Base-by-base conservation (phyloP, 805 yeast species). In the Candida schatavii region DNA sequence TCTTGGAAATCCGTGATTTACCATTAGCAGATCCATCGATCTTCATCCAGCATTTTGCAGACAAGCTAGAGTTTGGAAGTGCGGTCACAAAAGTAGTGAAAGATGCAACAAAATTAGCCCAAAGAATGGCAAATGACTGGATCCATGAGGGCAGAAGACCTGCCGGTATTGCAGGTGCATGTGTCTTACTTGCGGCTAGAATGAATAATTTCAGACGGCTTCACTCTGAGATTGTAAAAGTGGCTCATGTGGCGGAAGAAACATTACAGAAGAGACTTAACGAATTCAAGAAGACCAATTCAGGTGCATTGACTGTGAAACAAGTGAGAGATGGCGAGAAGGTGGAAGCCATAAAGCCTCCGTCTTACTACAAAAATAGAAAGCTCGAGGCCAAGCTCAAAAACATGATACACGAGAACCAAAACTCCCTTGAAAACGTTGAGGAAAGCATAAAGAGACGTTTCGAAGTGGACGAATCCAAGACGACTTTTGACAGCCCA, bases 151-250 rank as follows among this genome's bases (percentile, higher is more conserved):
- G 99, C 20, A 77, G 99, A 57, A 75, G 98, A 47, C 99, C 99
- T 0, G 98, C 99, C 0, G 99, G 99, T 54, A 80, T 93, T 41
- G 99, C 99, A 0, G 99, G 98, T 18, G 99, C 99, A 0, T 89
- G 97, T 63, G 72, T 93, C 2, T 60, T 95, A 35, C 66, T 93
- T 39, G 99, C 99, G 0, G 93, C 97, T 2, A 77, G 99, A 63
- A 95, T 93, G 98, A 93, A 93, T 64, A 90, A 90, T 57, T 83
- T 86, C 59, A 76, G 97, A 56, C 75, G 98, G 56, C 83, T 95
- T 2, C 96, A 91, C 60, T 78, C 90, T 1, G 98, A 95, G 59
- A 84, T 93, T 41, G 97, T 91, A 14, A 91, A 95, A 0, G 93
- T 93, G 5, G 91, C 98, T 1, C 96, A 88, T 59, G 90, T 93